These are phyloP conservation scores for Fusarium caatingaense DNA, from an alignment of 2,329 filamentous ascomycete genomes.

Conservation along the genomic window DNA sequence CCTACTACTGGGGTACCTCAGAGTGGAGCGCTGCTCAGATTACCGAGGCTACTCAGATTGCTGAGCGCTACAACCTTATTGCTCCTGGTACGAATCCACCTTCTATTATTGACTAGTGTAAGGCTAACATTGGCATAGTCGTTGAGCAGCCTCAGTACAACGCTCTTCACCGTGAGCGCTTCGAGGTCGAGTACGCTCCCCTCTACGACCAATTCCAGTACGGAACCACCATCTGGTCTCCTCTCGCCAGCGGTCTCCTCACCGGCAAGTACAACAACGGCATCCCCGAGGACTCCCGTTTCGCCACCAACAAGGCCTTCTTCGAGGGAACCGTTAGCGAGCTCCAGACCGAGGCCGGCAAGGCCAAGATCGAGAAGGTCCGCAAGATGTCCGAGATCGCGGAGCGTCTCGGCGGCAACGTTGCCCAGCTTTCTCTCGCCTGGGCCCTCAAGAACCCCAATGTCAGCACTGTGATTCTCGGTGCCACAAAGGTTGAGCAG, in stretches of 20 bases:
- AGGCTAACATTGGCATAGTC: constrained; percentile 43
- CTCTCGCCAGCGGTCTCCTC: constrained; percentile 66
- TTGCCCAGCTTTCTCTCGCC: constrained; percentile 42
- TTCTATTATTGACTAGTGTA: rapidly evolving
- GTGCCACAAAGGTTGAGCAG: constrained; percentile 45
- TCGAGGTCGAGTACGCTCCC: constrained; percentile 71
- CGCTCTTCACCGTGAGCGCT: constrained; percentile 68
- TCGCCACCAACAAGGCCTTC: constrained; percentile 51
- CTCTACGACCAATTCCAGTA: constrained; percentile 68
- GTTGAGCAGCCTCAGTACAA: constrained; percentile 78
- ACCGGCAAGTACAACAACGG: constrained; percentile 74
- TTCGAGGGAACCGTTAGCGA: constrained; percentile 27
- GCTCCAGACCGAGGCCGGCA: constrained; percentile 31
- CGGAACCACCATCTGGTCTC: constrained; percentile 71
- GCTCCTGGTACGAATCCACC: constrained; percentile 54
- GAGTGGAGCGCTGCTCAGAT: constrained; percentile 77
- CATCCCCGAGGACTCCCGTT: constrained; percentile 68
- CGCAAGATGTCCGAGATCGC: constrained; percentile 40
- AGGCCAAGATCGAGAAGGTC: constrained; percentile 47
- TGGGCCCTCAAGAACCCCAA: constrained; percentile 46
- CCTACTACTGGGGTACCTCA: constrained; percentile 64
- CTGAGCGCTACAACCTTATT: constrained; percentile 70
- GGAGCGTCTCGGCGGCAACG: constrained; percentile 42
- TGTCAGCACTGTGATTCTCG: constrained; percentile 47
- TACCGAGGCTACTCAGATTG: constrained; percentile 64